phyloP scores from a whole-genome alignment of 371 early-diverging fungal species.

The Mucor lusitanicus region DNA sequence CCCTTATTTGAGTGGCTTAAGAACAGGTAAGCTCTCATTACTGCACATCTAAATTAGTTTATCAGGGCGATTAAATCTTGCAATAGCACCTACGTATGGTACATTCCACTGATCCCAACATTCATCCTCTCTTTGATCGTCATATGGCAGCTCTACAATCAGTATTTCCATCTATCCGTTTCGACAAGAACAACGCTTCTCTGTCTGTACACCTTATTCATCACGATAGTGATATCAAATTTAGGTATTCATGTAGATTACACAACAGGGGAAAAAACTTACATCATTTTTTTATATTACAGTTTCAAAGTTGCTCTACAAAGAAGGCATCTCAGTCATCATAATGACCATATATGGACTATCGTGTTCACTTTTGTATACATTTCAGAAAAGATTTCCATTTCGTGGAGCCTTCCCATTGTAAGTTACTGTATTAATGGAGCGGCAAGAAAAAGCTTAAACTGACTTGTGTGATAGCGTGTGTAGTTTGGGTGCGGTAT shows the following conservation, averaged over 20 bases:
- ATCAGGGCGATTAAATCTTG: not conserved
- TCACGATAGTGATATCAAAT: slow-evolving; percentile 14
- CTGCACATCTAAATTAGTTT: not conserved
- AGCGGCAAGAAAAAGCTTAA: not conserved
- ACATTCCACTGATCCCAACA: slow-evolving; percentile 16
- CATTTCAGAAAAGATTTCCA: slow-evolving; percentile 18
- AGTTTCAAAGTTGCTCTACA: slow-evolving; percentile 27
- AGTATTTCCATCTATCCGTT: slow-evolving; percentile 13
- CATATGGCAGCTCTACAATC: slow-evolving; percentile 23
- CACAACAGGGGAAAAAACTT: slow-evolving; percentile 1
- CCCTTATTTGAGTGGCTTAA: slow-evolving; percentile 28
- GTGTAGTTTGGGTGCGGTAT: slow-evolving; percentile 20
- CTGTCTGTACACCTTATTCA: not conserved
- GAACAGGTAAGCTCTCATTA: slow-evolving; percentile 8
- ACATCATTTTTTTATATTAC: not conserved
- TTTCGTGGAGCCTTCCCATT: slow-evolving; percentile 29
- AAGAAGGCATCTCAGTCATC: slow-evolving; percentile 19
- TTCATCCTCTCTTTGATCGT: slow-evolving; percentile 4
- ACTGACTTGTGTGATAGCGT: slow-evolving; percentile 14
- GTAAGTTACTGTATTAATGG: slow-evolving; percentile 17
- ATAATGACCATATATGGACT: slow-evolving; percentile 22
- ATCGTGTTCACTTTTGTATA: slow-evolving; percentile 12
- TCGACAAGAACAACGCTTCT: slow-evolving; percentile 5
- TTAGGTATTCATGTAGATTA: slow-evolving; percentile 6
- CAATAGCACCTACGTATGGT: slow-evolving; percentile 21